Base-by-base conservation (phyloP, 495 filamentous ascomycete genomes). In the Penicillium canariense region DNA sequence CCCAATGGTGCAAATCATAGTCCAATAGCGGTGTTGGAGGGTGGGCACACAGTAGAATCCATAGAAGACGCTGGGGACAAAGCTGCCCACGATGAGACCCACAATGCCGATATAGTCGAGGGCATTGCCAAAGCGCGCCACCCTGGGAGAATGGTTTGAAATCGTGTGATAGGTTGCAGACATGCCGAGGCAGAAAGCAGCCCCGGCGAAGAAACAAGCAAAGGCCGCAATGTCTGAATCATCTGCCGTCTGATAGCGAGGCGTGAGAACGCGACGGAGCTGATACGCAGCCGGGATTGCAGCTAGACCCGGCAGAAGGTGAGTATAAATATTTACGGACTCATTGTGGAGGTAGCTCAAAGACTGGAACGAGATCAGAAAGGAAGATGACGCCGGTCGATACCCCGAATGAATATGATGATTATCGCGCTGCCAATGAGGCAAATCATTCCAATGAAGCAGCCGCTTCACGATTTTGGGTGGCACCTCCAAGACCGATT, bases 71-170 rank as follows among this genome's bases (percentile, higher is more conserved):
- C 87, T 86, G 3, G 93, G 90, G 17, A 96, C 82, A 63, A 88
- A 95, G 66, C 87, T 91, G 30, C 93, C 91, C 57, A 89, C 86
- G 55, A 96, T 96, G 57, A 96, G 72, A 46, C 87, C 81, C 27
- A 97, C 87, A 65, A 97, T 97, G 9, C 93, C 93, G 14, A 92
- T 80, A 66, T 96, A 96, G 66, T 97, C 93, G 28, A 97, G 78
- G 47, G 87, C 77, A 62, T 91, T 90, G 1, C 86, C 83, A 60
- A 87, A 76, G 35, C 74, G 72, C 14, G 74, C 77, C 28, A 89
- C 80, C 1, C 53, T 59, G 12, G 77, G 78, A 0, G 81, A 86
- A 63, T 90, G 87, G 47, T 88, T 88, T 7, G 73, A 83, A 44
- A 88, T 85, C 9, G 84, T 80, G 67, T 90, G 87, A 62, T 83